A percentile compares a stretch with the other conserved stretches of the same genome.
Conservation (phyloP, 2,329 filamentous ascomycete species). For the Pyricularia sp. region DNA sequence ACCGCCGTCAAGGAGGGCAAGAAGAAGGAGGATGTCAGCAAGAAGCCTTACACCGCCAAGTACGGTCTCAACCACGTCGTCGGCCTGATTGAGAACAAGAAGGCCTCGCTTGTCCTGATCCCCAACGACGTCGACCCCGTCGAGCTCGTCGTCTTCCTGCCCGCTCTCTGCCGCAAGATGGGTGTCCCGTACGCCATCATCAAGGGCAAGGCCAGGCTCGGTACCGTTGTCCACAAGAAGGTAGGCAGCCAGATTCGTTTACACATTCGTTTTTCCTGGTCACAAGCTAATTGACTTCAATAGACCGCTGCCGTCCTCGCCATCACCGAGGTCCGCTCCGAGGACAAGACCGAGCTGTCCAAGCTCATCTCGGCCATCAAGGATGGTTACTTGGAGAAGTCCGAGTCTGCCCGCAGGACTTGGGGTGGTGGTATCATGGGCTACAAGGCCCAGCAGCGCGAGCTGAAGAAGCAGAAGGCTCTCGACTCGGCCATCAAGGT, state of each 20-base stretch:
- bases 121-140: conserved; percentile 99
- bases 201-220: conserved; percentile 99
- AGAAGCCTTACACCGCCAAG: conserved; percentile 99
- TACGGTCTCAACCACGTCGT: conserved; percentile 99
- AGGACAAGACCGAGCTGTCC: conserved; percentile 97
- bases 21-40: conserved; percentile 99
- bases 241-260: conserved; percentile 30
- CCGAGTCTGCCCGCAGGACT: conserved; percentile 81
- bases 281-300: conserved; percentile 12
- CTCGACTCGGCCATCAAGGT: conserved; percentile 95
- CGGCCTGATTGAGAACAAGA: conserved; percentile 98
- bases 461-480: conserved; percentile 87
- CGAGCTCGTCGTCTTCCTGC: conserved; percentile 98
- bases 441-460: conserved; percentile 75
- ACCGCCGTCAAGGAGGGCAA: conserved; percentile 97
- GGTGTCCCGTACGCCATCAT: conserved; percentile 98
- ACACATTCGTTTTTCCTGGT: not conserved
- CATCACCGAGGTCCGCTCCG: conserved; percentile 89
- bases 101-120: conserved; percentile 95
- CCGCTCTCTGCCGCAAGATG: conserved; percentile 99
- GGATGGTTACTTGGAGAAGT: conserved; percentile 95
- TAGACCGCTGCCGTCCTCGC: conserved; percentile 93
- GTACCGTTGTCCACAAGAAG: conserved; percentile 99
- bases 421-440: conserved; percentile 99
- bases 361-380: conserved; percentile 96